Evolutionary conservation across 176 grass and related monocot species (phyloP), one percentile per base, ranked within the genome.

Genomic region (Juncus effusus): DNA sequence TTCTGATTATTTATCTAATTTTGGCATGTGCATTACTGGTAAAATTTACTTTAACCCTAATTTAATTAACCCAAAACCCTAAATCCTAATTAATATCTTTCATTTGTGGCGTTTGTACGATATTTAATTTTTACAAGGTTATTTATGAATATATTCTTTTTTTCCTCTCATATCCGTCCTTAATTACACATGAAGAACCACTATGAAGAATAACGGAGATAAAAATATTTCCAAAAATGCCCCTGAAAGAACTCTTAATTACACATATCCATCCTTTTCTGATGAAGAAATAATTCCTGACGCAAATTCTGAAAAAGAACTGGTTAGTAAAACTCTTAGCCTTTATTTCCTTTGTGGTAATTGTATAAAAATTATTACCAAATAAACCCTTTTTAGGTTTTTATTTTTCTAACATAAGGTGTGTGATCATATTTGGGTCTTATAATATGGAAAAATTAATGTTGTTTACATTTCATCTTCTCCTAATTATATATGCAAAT

Each of bases 301-400:
- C 69, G 94, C 94, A 1, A 7, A 77, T 4, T 97, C 88, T 0
- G 88, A 92, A 38, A 97, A 97, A 80, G 88, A 97, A n/a, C 78
- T 90, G 84, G 36, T 63, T 86, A 71, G 94, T 87, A 58, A 0
- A 38, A 74, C 38, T 40, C 9, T 61, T 65, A 63, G 37, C 11
- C 7, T 45, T 28, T 74, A 36, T 39, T 72, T 51, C 2, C 37
- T 63, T 6, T 64, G 10, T 56, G 40, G 39, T 73, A 28, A 0
- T 28, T 28, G 19, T 28, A 28, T 28, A 28, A 28, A 28, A 28
- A 28, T 28, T 28, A n/a, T 67, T 79, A 39, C 36, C 36, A 36
- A 63, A 63, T 13, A 4, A 3, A 62, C 60, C 35, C 6, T 75
- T 37, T 4, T 62, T 38, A n/a, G 39, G 8, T 38, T 13, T 13